phyloP scores from a whole-genome alignment of 1,139 yeast genomes.

The Pichia sp. region DNA sequence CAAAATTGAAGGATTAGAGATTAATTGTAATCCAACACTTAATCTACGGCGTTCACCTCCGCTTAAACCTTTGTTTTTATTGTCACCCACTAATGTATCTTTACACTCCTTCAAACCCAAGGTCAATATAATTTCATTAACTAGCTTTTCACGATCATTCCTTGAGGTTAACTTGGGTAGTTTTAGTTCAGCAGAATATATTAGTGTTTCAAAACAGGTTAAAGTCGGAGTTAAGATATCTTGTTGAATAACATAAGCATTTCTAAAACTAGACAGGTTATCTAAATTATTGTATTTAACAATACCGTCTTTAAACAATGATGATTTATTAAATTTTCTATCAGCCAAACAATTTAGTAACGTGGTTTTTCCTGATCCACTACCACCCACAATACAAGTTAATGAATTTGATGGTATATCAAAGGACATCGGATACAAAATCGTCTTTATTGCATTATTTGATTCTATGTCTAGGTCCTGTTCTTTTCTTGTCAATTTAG shows the following conservation, averaged over 20 bases:
- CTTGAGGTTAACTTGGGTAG: slow-evolving; percentile 38
- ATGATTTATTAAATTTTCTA: slow-evolving; percentile 37
- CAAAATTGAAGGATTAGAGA: slow-evolving; percentile 68
- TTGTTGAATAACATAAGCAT: slow-evolving; percentile 73
- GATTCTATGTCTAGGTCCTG: slow-evolving; percentile 17
- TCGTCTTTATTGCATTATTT: slow-evolving; percentile 20
- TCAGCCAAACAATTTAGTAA: slow-evolving; percentile 65
- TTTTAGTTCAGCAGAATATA: slow-evolving; percentile 65
- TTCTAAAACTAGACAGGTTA: slow-evolving; percentile 32
- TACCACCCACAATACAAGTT: slow-evolving; percentile 75
- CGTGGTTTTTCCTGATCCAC: slow-evolving; percentile 86
- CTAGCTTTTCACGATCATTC: slow-evolving; percentile 40
- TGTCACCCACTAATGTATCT: slow-evolving; percentile 49
- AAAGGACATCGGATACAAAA: slow-evolving; percentile 44
- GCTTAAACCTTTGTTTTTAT: slow-evolving; percentile 61
- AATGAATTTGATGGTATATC: slow-evolving; percentile 47
- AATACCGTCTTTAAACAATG: slow-evolving; percentile 20
- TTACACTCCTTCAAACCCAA: slow-evolving; percentile 62
- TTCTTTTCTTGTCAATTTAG: not conserved
- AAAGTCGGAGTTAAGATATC: slow-evolving; percentile 67
- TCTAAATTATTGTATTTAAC: slow-evolving; percentile 35
- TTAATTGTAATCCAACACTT: slow-evolving; percentile 70
- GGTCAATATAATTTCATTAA: slow-evolving; percentile 54
- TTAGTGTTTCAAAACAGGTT: slow-evolving; percentile 64
- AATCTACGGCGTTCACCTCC: slow-evolving; percentile 84